A percentile compares a stretch with the other conserved stretches of the same genome.
Conservation (phyloP, 306 rosid genomes). For the Mimosa pudica region DNA sequence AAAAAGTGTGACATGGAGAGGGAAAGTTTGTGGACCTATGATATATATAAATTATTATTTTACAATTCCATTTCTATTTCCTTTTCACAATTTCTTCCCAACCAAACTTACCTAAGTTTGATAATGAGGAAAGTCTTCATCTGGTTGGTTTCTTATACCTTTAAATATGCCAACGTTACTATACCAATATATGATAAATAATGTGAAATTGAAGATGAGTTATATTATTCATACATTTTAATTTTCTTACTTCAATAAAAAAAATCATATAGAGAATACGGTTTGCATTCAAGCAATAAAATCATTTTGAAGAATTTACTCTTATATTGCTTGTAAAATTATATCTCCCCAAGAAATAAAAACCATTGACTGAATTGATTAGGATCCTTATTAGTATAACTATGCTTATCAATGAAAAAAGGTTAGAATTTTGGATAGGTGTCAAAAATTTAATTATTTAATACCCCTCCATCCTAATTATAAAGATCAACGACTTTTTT, state of each 20-base stretch:
- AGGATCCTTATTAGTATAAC: neutral
- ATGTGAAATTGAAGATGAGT: neutral
- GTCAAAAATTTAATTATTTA: neutral
- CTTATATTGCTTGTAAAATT: neutral
- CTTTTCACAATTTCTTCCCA: too few relatives aligned
- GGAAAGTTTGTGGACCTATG: too few relatives aligned
- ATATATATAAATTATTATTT: too few relatives aligned
- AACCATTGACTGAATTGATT: neutral
- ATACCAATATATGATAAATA: too few relatives aligned
- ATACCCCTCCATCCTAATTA: too few relatives aligned
- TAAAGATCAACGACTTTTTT: too few relatives aligned
- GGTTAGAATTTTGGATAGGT: neutral
- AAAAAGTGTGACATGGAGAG: too few relatives aligned
- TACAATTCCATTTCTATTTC: too few relatives aligned
- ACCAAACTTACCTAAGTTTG: neutral
- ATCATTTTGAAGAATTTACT: neutral
- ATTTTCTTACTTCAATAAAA: neutral
- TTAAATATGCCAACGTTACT: too few relatives aligned
- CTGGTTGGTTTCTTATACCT: too few relatives aligned
- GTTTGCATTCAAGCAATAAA: neutral
- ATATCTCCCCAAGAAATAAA: neutral
- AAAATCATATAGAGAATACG: neutral
- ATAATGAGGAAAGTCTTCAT: too few relatives aligned
- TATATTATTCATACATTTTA: neutral
- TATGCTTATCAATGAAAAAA: neutral